Evolutionary conservation across 345 rosid genomes (phyloP), one percentile per base, ranked within the genome.

Genomic region (Erysimum cheiranthoides): DNA sequence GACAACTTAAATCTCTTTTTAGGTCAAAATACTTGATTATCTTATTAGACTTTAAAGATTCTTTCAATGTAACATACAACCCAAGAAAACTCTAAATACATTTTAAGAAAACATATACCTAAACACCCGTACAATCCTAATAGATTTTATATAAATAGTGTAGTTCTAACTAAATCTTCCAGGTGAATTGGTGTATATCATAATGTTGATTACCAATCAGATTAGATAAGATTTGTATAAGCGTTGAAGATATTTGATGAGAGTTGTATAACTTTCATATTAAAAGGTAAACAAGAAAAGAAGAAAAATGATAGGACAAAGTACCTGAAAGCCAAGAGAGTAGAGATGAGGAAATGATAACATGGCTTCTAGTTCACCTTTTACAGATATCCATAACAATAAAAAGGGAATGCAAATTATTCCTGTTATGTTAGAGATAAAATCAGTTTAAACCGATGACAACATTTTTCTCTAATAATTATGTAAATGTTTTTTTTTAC

Each of bases 281-380:
- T 14, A 57, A 57, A 45, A 6, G 50, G 17, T 1, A n/a, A 6
- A 45, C 50, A 8, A 32, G 32, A 4, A 12, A 13, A 21, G 25
- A 54, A 8, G n/a, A 28, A 56, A 56, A 13, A 14, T 2, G 3
- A 56, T 10, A 60, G 28, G 5, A 47, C 17, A 39, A 5, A 42
- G 52, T 62, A 89, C 96, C 91, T 85, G 84, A 73, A 90, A 90
- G 31, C 91, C 91, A 8, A 71, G 70, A 16, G 88, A 68, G 76
- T 73, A 72, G 67, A 90, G 79, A 80, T 85, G 51, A 16, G 88
- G 88, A 63, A 90, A 88, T 28, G 77, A 68, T 81, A 84, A 67
- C 46, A 82, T 72, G 69, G 66, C 84, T 79, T 51, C 70, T 47
- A 88, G 62, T 69, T 90, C 96, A 10, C 96, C 93, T 66, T 76